Conservation (phyloP, 1,284 basidiomycete genomes). For the Trametes polyzona region DNA sequence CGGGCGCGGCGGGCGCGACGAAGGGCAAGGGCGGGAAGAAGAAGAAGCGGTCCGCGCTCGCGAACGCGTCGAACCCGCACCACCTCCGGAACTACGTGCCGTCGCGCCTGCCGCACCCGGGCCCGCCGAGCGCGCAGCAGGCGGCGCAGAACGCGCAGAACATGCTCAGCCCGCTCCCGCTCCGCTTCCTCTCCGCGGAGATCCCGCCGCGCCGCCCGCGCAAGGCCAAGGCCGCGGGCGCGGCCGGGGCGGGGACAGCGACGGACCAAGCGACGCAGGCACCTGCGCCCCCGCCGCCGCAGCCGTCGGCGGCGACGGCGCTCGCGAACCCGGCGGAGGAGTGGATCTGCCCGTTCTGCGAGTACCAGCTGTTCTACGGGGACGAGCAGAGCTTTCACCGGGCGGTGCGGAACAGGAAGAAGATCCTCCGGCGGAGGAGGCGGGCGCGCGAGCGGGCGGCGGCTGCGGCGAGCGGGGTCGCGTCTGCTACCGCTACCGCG, state of each 20-base stretch:
- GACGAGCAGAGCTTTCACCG: conserved; percentile 65
- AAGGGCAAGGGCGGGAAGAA: conserved; percentile 62
- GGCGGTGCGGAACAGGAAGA: conserved; percentile 76
- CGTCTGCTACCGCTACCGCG: conserved; percentile 22
- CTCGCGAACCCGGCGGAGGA: conserved; percentile 73
- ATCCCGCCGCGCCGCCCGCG: conserved; percentile 59
- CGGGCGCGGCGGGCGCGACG: conserved; percentile 27
- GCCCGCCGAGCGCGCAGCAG: conserved; percentile 43
- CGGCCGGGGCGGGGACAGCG: conserved; percentile 42
- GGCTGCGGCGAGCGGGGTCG: conserved; percentile 41
- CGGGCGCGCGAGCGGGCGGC: conserved; percentile 81
- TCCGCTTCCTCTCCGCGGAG: conserved; percentile 70
- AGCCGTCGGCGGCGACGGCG: conserved; percentile 38
- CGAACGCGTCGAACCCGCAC: conserved; percentile 89
- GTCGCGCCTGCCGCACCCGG: conserved; percentile 71
- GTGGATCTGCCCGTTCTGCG: conserved; percentile 90
- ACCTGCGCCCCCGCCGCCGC: conserved; percentile 26
- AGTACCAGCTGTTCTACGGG: conserved; percentile 85
- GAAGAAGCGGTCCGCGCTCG: conserved; percentile 85
- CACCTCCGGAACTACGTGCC: conserved; percentile 88
- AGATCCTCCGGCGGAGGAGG: conserved; percentile 73
- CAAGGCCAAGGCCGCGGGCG: conserved; percentile 32
- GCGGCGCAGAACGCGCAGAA: conserved; percentile 48
- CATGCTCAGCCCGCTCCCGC: conserved; percentile 58
- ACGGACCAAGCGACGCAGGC: conserved; percentile 30